Conservation (phyloP, 495 filamentous ascomycete genomes). For the Xylaria telfairii region DNA sequence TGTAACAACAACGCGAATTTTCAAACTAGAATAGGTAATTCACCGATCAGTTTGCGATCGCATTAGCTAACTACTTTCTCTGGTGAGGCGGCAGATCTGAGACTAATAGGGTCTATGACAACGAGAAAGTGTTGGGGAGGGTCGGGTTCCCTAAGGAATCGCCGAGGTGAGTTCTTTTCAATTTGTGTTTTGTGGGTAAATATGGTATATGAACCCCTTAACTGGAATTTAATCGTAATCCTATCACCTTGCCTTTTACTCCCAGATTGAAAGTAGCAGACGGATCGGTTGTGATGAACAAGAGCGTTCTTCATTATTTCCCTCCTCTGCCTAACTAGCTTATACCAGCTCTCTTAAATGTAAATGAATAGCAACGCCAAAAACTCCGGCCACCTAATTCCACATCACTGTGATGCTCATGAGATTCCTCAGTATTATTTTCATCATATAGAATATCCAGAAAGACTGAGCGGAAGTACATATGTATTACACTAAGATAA, state of each 20-base stretch:
- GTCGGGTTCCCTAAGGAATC: neutral
- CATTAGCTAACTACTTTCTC: neutral
- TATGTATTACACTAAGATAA: neutral
- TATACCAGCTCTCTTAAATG: too few relatives aligned
- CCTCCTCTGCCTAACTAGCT: neutral
- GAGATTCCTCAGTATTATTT: neutral
- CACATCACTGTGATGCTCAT: neutral
- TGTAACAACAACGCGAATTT: neutral
- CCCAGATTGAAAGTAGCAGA: neutral
- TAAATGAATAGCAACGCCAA: neutral
- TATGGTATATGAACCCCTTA: neutral
- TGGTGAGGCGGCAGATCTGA: neutral
- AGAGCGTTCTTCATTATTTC: neutral
- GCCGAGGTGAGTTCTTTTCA: neutral
- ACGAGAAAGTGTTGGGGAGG: neutral
- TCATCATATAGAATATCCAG: neutral
- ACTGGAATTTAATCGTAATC: neutral
- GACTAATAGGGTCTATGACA: slow-evolving; percentile 9
- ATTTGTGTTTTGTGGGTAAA: neutral
- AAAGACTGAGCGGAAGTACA: neutral
- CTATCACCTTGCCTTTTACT: neutral
- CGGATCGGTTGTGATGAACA: neutral
- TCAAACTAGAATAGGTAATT: neutral
- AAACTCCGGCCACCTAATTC: neutral
- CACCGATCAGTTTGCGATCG: neutral